Evolutionary conservation across 768 basidiomycete species (phyloP).

Genomic region (Lactifluus subvellereus): DNA sequence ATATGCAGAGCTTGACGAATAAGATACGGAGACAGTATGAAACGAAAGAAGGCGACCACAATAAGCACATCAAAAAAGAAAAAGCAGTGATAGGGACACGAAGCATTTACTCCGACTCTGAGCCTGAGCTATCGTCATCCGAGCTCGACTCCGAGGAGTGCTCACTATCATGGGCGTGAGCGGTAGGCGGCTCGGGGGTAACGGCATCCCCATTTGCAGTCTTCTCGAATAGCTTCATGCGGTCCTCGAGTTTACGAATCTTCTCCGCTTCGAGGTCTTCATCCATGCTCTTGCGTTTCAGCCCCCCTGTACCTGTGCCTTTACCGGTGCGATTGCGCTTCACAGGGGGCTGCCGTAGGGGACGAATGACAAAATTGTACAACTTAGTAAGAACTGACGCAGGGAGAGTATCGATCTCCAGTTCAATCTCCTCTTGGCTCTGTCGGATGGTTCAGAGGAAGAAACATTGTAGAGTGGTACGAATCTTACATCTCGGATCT

Average conservation of each 20-base stretch:
- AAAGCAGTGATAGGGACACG: neutral
- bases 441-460: constrained; percentile 33
- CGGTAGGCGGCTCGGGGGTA: constrained; percentile 32
- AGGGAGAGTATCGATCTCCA: constrained; percentile 93
- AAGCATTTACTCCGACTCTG: constrained; percentile 70
- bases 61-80: constrained; percentile 7
- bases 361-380: constrained; percentile 91
- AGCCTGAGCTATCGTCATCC: constrained; percentile 74
- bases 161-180: constrained; percentile 53
- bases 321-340: constrained; percentile 66
- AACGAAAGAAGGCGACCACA: constrained; percentile 10
- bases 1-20: constrained; percentile 26
- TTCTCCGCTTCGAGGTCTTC: constrained; percentile 95
- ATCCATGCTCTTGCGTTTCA: constrained; percentile 95
- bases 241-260: constrained; percentile 85
- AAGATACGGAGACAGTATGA: constrained; percentile 22
- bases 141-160: constrained; percentile 77
- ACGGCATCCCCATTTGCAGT: constrained; percentile 34
- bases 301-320: constrained; percentile 81
- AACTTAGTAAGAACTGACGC: constrained; percentile 82
- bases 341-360: constrained; percentile 50
- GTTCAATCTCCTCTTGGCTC: constrained; percentile 97
- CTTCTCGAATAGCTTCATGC: constrained; percentile 78
- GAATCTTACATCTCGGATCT: constrained; percentile 80
- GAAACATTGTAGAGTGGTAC: constrained; percentile 16